Conservation (phyloP, 1,284 basidiomycete genomes). For the Rhizoctonia solani region DNA sequence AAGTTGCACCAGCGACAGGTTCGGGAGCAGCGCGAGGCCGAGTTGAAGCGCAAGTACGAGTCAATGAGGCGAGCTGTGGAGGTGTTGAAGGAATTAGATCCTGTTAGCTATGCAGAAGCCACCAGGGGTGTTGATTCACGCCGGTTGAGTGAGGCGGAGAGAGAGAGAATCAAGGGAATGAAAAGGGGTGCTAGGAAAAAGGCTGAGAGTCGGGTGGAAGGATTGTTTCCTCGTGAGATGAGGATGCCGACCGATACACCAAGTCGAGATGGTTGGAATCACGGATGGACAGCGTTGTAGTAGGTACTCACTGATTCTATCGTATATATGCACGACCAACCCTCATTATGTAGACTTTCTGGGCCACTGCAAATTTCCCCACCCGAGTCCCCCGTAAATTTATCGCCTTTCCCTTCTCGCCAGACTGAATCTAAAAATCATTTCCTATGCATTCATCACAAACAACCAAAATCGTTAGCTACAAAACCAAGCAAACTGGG, state of each 20-base stretch:
- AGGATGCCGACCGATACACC: constrained; percentile 79
- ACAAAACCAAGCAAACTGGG: neutral
- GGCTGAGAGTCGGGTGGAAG: constrained; percentile 75
- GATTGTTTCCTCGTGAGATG: constrained; percentile 82
- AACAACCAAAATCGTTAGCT: neutral
- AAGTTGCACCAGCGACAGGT: constrained; percentile 76
- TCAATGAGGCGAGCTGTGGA: constrained; percentile 82
- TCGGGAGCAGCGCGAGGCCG: constrained; percentile 67
- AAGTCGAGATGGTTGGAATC: constrained; percentile 72
- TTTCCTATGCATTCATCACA: constrained; percentile 13
- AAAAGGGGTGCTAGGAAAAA: constrained; percentile 70
- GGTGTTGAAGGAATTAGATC: constrained; percentile 69
- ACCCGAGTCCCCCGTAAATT: neutral
- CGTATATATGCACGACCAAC: neutral
- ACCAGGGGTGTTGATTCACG: constrained; percentile 77
- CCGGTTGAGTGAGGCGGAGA: constrained; percentile 60
- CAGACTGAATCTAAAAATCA: neutral
- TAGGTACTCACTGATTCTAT: constrained; percentile 41
- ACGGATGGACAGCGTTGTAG: constrained; percentile 59
- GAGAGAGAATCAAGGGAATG: constrained; percentile 62
- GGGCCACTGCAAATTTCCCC: neutral
- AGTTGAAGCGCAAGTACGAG: constrained; percentile 71
- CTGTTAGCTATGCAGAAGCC: constrained; percentile 70
- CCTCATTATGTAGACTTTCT: neutral
- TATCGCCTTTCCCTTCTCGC: neutral